phyloP scores from a whole-genome alignment of 225 moss, liverwort and hornwort species.

The Anthoceros angustus region DNA sequence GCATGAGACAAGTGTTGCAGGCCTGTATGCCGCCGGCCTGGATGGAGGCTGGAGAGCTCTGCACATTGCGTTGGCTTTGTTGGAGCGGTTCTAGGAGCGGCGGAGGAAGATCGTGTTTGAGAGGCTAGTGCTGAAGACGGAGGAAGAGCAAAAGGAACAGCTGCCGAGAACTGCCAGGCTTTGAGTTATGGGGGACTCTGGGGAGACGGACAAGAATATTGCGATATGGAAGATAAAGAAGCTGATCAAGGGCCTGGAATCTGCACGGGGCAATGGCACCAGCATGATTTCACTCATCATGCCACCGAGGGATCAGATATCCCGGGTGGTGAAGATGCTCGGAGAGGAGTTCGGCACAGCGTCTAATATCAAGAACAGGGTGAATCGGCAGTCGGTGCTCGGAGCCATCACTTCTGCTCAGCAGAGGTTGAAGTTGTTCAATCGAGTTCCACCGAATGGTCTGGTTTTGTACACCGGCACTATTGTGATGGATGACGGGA shows the following conservation, averaged over 20 bases:
- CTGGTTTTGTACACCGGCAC: constrained; percentile 87
- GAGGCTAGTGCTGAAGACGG: neutral
- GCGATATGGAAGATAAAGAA: constrained; percentile 99
- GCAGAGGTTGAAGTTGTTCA: constrained; percentile 77
- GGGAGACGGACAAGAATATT: constrained; percentile 87
- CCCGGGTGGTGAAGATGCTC: constrained; percentile 92
- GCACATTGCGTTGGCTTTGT: constrained; percentile 4
- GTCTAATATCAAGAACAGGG: constrained; percentile 83
- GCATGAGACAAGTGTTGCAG: too few relatives aligned
- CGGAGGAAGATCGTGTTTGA: neutral
- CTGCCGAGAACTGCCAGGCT: neutral
- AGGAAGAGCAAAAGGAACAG: constrained; percentile 2
- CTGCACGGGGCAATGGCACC: constrained; percentile 80
- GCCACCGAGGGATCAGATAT: constrained; percentile 94
- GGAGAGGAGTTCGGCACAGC: constrained; percentile 93
- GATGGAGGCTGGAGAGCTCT: too few relatives aligned
- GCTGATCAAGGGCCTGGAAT: constrained; percentile 93
- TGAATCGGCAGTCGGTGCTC: constrained; percentile 82
- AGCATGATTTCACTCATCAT: constrained; percentile 96
- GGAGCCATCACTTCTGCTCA: constrained; percentile 90
- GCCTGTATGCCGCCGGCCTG: too few relatives aligned
- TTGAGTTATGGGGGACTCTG: constrained; percentile 42
- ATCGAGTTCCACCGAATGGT: constrained; percentile 81
- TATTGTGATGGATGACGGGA: constrained; percentile 89
- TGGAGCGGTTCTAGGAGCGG: constrained; percentile 3